These are phyloP conservation scores for Calonectria pauciramosa DNA, from an alignment of 2,329 filamentous ascomycete genomes.

Conservation along the genomic window DNA sequence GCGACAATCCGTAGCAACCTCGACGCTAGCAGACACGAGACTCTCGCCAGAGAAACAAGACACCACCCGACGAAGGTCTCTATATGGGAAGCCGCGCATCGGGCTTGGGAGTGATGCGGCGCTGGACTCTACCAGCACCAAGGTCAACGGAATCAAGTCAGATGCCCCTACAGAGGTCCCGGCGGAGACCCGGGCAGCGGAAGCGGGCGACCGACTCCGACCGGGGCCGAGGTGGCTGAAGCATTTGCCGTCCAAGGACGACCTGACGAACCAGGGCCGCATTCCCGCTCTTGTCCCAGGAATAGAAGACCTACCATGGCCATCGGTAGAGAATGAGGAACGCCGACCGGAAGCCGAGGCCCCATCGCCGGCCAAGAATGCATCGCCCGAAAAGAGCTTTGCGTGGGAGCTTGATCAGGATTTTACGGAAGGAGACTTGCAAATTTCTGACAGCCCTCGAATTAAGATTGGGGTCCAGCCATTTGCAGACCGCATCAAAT, in stretches of 20 bases:
- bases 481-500: slow-evolving; percentile 52
- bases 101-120: slow-evolving; percentile 35
- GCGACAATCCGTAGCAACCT: slow-evolving; percentile 41
- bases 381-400: slow-evolving; percentile 66
- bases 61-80: slow-evolving; percentile 36
- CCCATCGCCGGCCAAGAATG: slow-evolving; percentile 9
- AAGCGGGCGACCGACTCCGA: slow-evolving; percentile 7
- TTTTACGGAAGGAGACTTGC: slow-evolving; percentile 69
- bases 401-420: slow-evolving; percentile 71
- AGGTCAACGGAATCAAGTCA: slow-evolving; percentile 23
- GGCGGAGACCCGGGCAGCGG: slow-evolving; percentile 13
- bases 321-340: slow-evolving; percentile 48
- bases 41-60: slow-evolving; percentile 35
- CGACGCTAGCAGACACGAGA: slow-evolving; percentile 35
- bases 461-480: slow-evolving; percentile 56
- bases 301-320: slow-evolving; percentile 53
- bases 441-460: slow-evolving; percentile 69
- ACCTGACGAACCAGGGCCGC: slow-evolving; percentile 44
- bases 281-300: slow-evolving; percentile 56
- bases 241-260: slow-evolving; percentile 40
- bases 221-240: slow-evolving; percentile 31
- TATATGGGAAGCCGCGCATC: slow-evolving; percentile 44
- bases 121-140: slow-evolving; percentile 20
- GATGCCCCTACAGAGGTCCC: slow-evolving; percentile 24
- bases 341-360: slow-evolving; percentile 18